These are phyloP conservation scores for Lagerstroemia speciosa DNA, from an alignment of 345 rosid genomes.

Conservation along the genomic window DNA sequence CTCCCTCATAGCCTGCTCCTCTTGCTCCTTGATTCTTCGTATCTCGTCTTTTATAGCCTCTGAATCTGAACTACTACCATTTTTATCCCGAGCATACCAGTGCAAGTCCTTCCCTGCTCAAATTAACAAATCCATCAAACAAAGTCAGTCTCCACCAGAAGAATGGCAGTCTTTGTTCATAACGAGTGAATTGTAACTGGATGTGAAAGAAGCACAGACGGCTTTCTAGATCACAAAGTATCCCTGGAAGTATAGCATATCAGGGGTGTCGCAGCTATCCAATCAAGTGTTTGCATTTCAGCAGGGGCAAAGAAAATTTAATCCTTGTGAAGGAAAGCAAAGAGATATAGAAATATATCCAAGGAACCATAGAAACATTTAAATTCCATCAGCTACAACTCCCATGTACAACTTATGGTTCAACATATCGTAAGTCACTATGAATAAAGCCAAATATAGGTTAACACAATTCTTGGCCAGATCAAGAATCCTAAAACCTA, in stretches of 20 bases:
- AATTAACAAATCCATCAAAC: not conserved
- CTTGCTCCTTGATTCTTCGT: slow-evolving; percentile 80
- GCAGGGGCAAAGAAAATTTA: not conserved
- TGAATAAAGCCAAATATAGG: no score
- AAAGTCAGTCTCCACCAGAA: not conserved
- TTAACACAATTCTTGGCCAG: no score
- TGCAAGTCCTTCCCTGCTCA: slow-evolving; percentile 78
- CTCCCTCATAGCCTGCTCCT: slow-evolving; percentile 98
- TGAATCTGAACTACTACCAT: slow-evolving; percentile 24
- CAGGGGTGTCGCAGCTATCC: not conserved
- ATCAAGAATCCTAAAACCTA: no score
- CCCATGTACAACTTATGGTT: no score
- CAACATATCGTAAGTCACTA: no score
- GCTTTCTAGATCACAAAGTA: not conserved
- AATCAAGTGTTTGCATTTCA: not conserved
- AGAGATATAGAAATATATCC: not conserved
- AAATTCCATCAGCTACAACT: not conserved
- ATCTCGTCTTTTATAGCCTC: slow-evolving; percentile 87
- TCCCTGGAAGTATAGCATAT: not conserved
- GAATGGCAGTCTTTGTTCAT: not conserved
- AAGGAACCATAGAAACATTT: not conserved
- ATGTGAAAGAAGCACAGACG: not conserved
- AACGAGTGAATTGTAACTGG: not conserved
- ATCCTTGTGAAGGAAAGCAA: not conserved
- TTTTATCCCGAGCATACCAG: slow-evolving; percentile 84